These are phyloP conservation scores for Aureococcus anophagefferens DNA, from an alignment of 108 stramenopile species.

Conservation along the genomic window DNA sequence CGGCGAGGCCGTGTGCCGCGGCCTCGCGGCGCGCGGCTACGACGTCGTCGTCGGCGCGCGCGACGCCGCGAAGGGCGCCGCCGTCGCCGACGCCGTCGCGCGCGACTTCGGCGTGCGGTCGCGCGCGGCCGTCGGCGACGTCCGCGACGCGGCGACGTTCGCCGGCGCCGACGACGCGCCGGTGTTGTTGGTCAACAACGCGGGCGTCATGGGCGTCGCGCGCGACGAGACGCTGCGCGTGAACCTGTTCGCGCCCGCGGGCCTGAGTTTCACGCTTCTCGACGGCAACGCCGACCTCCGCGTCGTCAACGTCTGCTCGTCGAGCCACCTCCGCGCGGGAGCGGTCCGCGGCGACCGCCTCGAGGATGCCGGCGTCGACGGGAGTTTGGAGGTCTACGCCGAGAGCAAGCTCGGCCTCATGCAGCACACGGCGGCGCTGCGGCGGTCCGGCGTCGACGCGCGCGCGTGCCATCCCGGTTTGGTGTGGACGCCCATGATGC, in stretches of 20 bases:
- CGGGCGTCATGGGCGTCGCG: neutral
- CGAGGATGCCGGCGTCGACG: neutral
- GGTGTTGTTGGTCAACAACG: neutral
- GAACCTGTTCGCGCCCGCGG: neutral
- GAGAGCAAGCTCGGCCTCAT: neutral
- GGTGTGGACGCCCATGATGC: neutral
- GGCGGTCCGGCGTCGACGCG: neutral
- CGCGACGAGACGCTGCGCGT: neutral
- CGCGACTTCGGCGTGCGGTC: neutral
- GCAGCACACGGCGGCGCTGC: neutral
- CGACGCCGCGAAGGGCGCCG: neutral
- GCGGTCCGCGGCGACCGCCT: neutral
- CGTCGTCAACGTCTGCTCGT: neutral
- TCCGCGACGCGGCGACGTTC: neutral
- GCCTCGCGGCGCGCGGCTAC: neutral
- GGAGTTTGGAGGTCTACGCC: neutral
- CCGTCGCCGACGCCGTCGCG: neutral
- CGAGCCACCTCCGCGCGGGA: neutral
- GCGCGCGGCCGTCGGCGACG: neutral
- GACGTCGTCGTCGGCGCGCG: neutral
- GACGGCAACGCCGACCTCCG: neutral
- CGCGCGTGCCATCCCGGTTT: neutral
- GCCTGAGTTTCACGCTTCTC: neutral
- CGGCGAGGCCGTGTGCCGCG: neutral
- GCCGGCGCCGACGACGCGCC: neutral